These are phyloP conservation scores for Ephemerocybe angulata DNA, from an alignment of 768 basidiomycete genomes.

Conservation along the genomic window DNA sequence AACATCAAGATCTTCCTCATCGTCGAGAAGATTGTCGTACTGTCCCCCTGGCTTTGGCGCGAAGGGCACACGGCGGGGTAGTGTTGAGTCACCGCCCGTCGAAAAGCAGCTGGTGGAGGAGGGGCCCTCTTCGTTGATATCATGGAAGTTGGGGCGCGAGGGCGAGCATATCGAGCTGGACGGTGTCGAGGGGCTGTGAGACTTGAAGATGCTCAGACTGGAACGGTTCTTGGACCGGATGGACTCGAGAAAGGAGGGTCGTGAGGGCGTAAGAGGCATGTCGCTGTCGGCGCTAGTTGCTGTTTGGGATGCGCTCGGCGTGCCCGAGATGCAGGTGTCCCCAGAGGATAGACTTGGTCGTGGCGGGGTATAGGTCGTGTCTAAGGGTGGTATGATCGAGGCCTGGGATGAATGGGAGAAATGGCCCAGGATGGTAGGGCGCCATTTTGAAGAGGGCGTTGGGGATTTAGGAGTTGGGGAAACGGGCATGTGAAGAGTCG, in stretches of 20 bases:
- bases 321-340: slow-evolving; percentile 47
- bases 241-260: slow-evolving; percentile 38
- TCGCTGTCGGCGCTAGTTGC: slow-evolving; percentile 45
- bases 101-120: neutral
- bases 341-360: slow-evolving; percentile 49
- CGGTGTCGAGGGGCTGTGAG: slow-evolving; percentile 22
- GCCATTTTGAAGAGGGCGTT: slow-evolving; percentile 44
- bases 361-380: slow-evolving; percentile 23
- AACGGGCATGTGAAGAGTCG: slow-evolving; percentile 33
- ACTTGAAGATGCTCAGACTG: slow-evolving; percentile 29
- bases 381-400: slow-evolving; percentile 40
- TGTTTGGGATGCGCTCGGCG: slow-evolving; percentile 46
- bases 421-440: slow-evolving; percentile 64
- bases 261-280: slow-evolving; percentile 37
- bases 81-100: slow-evolving; percentile 2
- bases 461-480: slow-evolving; percentile 15
- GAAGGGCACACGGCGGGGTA: slow-evolving; percentile 17
- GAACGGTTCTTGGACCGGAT: slow-evolving; percentile 33
- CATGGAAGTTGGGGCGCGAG: slow-evolving; percentile 16
- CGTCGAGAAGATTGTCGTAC: slow-evolving; percentile 19
- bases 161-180: slow-evolving; percentile 31
- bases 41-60: slow-evolving; percentile 13
- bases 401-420: slow-evolving; percentile 51
- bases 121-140: slow-evolving; percentile 6
- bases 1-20: slow-evolving; percentile 25